These are phyloP conservation scores for Sideroxylon spinosum DNA, from an alignment of 179 eudicot species.

Conservation along the genomic window DNA sequence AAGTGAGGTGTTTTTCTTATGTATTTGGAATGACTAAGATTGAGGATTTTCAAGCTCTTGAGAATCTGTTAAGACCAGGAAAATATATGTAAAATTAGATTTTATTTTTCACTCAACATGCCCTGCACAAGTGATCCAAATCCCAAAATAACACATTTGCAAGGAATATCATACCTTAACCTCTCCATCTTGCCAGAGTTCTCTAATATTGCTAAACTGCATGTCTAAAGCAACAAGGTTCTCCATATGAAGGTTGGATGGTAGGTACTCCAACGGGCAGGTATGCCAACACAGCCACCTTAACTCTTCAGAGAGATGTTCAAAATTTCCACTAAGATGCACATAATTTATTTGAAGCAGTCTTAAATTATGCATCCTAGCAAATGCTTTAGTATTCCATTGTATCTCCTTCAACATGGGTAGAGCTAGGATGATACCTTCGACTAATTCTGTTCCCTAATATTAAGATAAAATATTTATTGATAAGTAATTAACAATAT, in stretches of 20 bases:
- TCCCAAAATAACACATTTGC: not conserved
- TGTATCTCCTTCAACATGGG: slow-evolving; percentile 2
- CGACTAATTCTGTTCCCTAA: slow-evolving; percentile 4
- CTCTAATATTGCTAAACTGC: not conserved
- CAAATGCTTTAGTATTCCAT: not conserved
- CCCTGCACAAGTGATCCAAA: not conserved
- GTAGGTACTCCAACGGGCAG: slow-evolving; percentile 8
- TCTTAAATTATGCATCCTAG: slow-evolving; percentile 3
- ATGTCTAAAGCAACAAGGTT: slow-evolving; percentile 4
- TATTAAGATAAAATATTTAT: not conserved
- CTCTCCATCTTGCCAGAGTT: not conserved
- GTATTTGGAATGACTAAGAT: not conserved
- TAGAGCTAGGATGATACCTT: not conserved
- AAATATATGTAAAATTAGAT: not conserved
- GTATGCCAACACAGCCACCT: slow-evolving; percentile 12
- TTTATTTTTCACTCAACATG: not conserved
- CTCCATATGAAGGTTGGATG: slow-evolving; percentile 2
- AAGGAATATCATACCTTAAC: not conserved
- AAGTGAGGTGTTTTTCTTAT: not conserved
- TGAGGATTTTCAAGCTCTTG: not conserved
- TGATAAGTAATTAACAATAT: not conserved
- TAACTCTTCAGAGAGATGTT: slow-evolving; percentile 8
- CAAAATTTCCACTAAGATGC: not conserved
- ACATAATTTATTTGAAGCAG: not conserved
- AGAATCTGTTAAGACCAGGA: not conserved